Conservation (phyloP, 805 yeast genomes). For the Hanseniaspora taiwanica region DNA sequence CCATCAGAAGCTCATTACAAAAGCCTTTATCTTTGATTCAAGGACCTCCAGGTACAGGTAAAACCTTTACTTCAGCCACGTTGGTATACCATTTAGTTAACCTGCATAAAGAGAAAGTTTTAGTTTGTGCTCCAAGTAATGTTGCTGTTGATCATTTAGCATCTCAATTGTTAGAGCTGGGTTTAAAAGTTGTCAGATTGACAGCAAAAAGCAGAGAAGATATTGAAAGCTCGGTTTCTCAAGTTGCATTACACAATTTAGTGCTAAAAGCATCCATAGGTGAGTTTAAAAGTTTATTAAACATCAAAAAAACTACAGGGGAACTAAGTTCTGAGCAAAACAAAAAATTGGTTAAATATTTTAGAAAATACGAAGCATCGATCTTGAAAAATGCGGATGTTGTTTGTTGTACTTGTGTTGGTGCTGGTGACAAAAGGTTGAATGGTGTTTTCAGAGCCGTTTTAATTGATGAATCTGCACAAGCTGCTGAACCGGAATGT, state of each 20-base stretch:
- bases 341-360: constrained; percentile 28
- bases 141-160: constrained; percentile 91
- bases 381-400: constrained; percentile 53
- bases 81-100: constrained; percentile 65
- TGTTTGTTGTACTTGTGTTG: constrained; percentile 83
- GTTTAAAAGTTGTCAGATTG: constrained; percentile 65
- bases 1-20: constrained; percentile 55
- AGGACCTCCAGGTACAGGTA: constrained; percentile 99
- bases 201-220: constrained; percentile 72
- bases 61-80: constrained; percentile 86
- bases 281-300: constrained; percentile 43
- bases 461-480: constrained; percentile 85
- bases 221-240: constrained; percentile 49
- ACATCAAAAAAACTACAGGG: constrained; percentile 50
- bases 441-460: constrained; percentile 64
- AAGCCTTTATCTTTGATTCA: constrained; percentile 77
- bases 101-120: constrained; percentile 45
- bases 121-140: constrained; percentile 92
- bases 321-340: constrained; percentile 49
- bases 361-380: constrained; percentile 35
- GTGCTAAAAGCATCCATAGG: constrained; percentile 38
- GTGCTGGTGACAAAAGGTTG: constrained; percentile 72
- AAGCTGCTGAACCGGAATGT: constrained; percentile 87
- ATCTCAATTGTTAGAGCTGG: constrained; percentile 51
- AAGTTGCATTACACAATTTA: constrained; percentile 42